phyloP scores from a whole-genome alignment of 805 yeast species.

The Candida taoyuanica region DNA sequence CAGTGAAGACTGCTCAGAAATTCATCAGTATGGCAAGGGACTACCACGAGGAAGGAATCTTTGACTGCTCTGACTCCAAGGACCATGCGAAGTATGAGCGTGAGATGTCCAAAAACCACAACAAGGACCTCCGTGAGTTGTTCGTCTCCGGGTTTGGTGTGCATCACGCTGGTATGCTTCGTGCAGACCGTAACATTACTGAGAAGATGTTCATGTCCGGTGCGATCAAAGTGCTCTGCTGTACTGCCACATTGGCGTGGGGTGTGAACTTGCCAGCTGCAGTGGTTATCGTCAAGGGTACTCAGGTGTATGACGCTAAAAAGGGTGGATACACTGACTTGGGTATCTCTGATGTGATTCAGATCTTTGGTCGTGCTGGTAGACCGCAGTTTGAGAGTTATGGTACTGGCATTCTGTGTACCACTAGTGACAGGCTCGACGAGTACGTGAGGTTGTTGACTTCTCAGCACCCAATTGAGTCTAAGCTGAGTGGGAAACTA shows the following conservation, averaged over 20 bases:
- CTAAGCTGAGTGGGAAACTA: conserved; percentile 67
- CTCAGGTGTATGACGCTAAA: conserved; percentile 91
- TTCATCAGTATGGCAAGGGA: conserved; percentile 66
- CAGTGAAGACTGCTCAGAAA: conserved; percentile 73
- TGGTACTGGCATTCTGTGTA: conserved; percentile 91
- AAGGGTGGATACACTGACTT: conserved; percentile 92
- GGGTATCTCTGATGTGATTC: conserved; percentile 95
- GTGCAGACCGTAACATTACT: conserved; percentile 84
- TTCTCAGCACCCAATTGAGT: conserved; percentile 96
- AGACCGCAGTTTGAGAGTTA: conserved; percentile 91
- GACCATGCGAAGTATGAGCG: conserved; percentile 43
- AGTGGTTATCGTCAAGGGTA: conserved; percentile 93
- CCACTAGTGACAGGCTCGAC: conserved; percentile 74
- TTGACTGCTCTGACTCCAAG: conserved; percentile 50
- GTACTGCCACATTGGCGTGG: conserved; percentile 99
- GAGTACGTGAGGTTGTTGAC: conserved; percentile 86
- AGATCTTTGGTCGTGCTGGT: conserved; percentile 99
- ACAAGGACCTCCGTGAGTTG: conserved; percentile 75
- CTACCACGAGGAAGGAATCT: conserved; percentile 49
- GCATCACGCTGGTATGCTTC: conserved; percentile 96
- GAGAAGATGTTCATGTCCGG: conserved; percentile 86
- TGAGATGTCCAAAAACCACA: conserved; percentile 69
- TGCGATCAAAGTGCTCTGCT: conserved; percentile 81
- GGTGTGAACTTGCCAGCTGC: conserved; percentile 99
- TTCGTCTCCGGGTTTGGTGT: conserved; percentile 82